Evolutionary conservation across 306 rosid species (phyloP), one percentile per base, ranked within the genome.

Genomic region (Betula pendula): DNA sequence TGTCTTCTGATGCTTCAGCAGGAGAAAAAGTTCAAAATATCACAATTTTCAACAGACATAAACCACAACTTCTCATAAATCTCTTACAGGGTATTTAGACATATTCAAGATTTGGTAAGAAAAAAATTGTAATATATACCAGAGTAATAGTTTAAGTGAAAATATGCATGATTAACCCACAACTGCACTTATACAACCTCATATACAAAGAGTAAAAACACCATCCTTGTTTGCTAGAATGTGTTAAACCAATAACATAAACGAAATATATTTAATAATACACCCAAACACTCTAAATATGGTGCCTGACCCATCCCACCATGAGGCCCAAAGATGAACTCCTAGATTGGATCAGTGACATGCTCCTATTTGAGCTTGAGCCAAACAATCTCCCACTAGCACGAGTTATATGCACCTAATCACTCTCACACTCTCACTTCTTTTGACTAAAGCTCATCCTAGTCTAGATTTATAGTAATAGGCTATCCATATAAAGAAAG

Each of bases 331-430:
- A n/a, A 38, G 48, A 65, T 38, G 70, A 65, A 38, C 27, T 65
- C 70, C 27, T 9, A 11, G 48, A 65, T 65, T 17, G 48, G 48
- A 65, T n/a, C 45, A 65, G 16, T 38, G 3, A 38, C 3, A 0
- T 62, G 68, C 20, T 33, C 68, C 68, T 15, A 31, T 62, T 62
- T 62, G 43, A 62, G 68, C 43, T 62, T 16, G 43, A 62, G 68
- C 31, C 2, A 31, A 33, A 62, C 42, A 62, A 62, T 62, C 22
- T 62, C 44, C 15, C 62, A 20, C 31, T 22, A 4, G 16, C 22
- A 52, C 25, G 59, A n/a, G 59, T n/a, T 20, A 52, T 52, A 52
- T n/a, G 59, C 59, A 52, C 63, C 63, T 8, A 22, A 27, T 59
- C 35, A 59, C 24, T 14, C 8, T 38, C 47, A 35, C 35, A 59